Percentiles rank a stretch among this genome's conserved stretches.
These are phyloP conservation scores for Phylloporus sp. DNA, from an alignment of 1,284 basidiomycete species.

Conservation along the genomic window DNA sequence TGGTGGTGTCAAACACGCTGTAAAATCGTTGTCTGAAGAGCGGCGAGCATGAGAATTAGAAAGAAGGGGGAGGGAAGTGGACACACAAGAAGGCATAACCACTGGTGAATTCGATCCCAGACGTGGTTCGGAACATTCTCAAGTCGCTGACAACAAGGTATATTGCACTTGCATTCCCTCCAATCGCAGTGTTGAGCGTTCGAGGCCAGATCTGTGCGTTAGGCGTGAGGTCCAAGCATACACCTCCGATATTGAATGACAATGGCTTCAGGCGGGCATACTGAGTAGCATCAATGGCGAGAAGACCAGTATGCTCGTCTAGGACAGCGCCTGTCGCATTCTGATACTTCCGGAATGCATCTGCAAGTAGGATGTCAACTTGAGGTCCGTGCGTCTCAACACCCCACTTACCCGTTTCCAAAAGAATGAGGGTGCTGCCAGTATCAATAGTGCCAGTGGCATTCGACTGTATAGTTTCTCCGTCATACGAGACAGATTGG, in stretches of 20 bases:
- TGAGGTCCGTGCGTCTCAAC: background rate
- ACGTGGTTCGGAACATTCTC: constrained; percentile 32
- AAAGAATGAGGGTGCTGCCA: constrained; percentile 57
- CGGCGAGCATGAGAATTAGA: too few relatives aligned
- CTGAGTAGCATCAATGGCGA: constrained; percentile 45
- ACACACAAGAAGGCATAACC: constrained; percentile 29
- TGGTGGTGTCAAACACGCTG: constrained; percentile 7
- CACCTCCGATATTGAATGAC: constrained; percentile 40
- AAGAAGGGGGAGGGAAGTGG: background rate
- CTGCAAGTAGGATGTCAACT: constrained; percentile 32
- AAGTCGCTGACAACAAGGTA: constrained; percentile 56
- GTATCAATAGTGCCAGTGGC: constrained; percentile 64
- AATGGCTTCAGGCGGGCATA: constrained; percentile 30
- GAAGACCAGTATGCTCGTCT: constrained; percentile 53
- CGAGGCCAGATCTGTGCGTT: constrained; percentile 66
- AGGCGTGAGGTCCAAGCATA: constrained; percentile 47
- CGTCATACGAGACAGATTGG: constrained; percentile 56
- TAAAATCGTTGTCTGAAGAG: constrained; percentile 7
- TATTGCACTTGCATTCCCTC: constrained; percentile 47
- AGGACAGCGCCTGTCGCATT: constrained; percentile 58
- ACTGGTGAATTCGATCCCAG: constrained; percentile 29
- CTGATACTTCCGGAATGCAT: constrained; percentile 61
- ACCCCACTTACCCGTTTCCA: constrained; percentile 44
- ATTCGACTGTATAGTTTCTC: constrained; percentile 44
- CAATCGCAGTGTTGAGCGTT: constrained; percentile 51